phyloP scores from a whole-genome alignment of 176 grass and related monocot genomes.

The Luzula sylvatica region DNA sequence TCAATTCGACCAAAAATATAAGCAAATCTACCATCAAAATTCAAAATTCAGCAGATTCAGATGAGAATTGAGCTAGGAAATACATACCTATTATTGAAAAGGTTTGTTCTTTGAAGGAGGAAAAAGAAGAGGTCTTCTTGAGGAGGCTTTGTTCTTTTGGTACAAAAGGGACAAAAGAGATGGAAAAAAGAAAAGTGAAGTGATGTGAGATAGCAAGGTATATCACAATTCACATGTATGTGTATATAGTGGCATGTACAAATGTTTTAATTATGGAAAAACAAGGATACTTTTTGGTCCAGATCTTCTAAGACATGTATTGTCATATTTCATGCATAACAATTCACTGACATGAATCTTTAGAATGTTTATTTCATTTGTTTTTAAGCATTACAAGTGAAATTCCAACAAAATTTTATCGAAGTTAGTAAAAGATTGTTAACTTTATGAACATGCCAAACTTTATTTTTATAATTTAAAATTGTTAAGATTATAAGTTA shows the following conservation, averaged over 20 bases:
- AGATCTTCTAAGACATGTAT: too few relatives aligned
- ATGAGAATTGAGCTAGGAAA: not conserved
- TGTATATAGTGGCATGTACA: slow-evolving; percentile 16
- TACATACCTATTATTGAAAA: slow-evolving; percentile 12
- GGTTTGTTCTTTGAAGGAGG: not conserved
- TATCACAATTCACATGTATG: slow-evolving; percentile 3
- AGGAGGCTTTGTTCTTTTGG: not conserved
- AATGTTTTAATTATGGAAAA: slow-evolving; percentile 37
- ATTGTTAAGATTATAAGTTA: too few relatives aligned
- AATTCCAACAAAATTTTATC: too few relatives aligned
- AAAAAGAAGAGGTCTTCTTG: too few relatives aligned
- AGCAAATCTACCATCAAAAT: not conserved
- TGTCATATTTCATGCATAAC: too few relatives aligned
- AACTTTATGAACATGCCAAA: too few relatives aligned
- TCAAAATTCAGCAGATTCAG: slow-evolving; percentile 2
- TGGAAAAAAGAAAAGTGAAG: not conserved
- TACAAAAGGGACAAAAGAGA: not conserved
- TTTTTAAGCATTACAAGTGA: too few relatives aligned
- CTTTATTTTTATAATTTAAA: too few relatives aligned
- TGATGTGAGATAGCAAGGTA: not conserved
- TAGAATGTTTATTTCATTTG: too few relatives aligned
- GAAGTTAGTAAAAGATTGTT: too few relatives aligned
- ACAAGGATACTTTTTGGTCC: slow-evolving; percentile 19
- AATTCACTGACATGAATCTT: too few relatives aligned
- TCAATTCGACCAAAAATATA: not conserved